Evolutionary conservation across 2,329 filamentous ascomycete genomes (phyloP), one percentile per base, ranked within the genome.

Genomic region (Xylaria sp.): DNA sequence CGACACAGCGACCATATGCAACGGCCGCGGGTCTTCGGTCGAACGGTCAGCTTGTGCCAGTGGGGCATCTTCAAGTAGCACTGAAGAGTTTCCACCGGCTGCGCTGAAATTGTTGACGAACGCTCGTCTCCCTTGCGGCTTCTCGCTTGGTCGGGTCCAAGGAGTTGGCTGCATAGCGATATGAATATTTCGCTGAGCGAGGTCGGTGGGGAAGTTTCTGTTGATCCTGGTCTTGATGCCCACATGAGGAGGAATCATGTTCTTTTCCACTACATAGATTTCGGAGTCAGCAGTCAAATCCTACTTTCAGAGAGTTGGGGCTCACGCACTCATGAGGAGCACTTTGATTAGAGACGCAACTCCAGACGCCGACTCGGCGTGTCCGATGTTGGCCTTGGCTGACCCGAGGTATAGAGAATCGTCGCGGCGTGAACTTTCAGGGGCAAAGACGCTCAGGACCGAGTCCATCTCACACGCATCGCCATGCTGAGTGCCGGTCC

Each of bases 401-500:
- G 53, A 61, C 0, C 61, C 57, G 2, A 62, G 44, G 19, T 44
- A 52, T 2, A 62, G 41, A 13, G 54, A 22, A 17, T 48, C 44
- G 1, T 46, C n/a, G 5, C 20, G 5, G 19, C 29, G 29, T 7
- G 29, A 34, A 3, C 11, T 7, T 34, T 34, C 29, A 13, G 80
- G 80, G 34, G 82, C 84, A 59, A 88, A 87, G 1, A 80, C 75
- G 29, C 82, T 78, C 19, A 78, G 75, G 44, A 89, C 83, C 0
- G 81, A 85, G 1, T 77, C 76, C 78, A 86, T 85, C 68, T 89
- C 86, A 81, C 80, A 17, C 1, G 79, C 80, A 66, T 91, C 88
- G 55, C 88, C 88, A 26, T 85, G 87, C 65, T 89, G 86, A 1
- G 86, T 89, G 40, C 86, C 86, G 2, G 86, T 89, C 4, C 86